Base-by-base conservation (phyloP, 2,329 filamentous ascomycete species). In the Scortechinia acanthostroma region DNA sequence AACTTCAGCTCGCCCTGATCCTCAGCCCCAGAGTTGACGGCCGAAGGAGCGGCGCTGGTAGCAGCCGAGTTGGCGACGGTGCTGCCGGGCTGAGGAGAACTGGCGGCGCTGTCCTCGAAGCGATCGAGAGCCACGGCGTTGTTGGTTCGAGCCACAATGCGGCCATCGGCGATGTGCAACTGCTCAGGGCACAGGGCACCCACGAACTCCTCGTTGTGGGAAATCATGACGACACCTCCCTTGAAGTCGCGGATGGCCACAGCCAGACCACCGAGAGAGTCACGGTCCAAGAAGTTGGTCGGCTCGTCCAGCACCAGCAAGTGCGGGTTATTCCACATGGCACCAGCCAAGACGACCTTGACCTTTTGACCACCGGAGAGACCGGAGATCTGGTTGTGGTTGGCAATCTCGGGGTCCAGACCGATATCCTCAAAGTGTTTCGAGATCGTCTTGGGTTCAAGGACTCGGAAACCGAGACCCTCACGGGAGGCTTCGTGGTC, bases 291-390 rank as follows among this genome's bases (percentile, higher is more conserved):
- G 78, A 96, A 98, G 73, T 98, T 98, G 63, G 93, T 97, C 47
- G 93, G 93, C 70, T 98, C 91, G 76, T 98, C 93, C 20, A 98
- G 84, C 43, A 98, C 93, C 49, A 98, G 80, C 58, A 98, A 70
- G 71, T 98, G 93, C 1, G 93, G 93, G 73, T 97, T 97, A 72
- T 97, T 96, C 91, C 91, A 95, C 89, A 95, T 94, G 55, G 90
- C 88, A 58, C 88, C 88, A 2, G 89, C 93, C 55, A 98, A 82
- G 51, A 98, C 93, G 42, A 98, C 93, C 77, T 98, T 98, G 70
- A 98, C 93, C 69, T 97, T 97, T 63, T 98, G 93, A 14, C 93
- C 93, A 67, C 93, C 93, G 6, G 91, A 96, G 13, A 98, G 76
- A 57, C 91, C 93, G 50, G 88, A 89, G 56, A 98, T 98, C 68